A percentile compares a stretch with the other conserved stretches of the same genome.
phyloP scores from a whole-genome alignment of 768 basidiomycete species.

The Mycena galericulata region DNA sequence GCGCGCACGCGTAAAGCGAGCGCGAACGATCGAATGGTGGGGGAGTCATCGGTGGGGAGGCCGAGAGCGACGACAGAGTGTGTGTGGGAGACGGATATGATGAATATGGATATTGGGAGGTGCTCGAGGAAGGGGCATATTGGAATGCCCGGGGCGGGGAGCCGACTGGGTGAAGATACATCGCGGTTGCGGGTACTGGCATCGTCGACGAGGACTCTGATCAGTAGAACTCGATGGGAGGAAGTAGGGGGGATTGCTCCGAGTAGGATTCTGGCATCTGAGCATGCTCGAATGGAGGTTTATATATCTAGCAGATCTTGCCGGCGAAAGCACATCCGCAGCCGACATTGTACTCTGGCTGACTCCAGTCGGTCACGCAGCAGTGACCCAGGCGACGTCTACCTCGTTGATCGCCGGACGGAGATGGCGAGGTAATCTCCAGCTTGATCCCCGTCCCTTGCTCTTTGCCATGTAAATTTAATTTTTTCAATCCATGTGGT shows the following conservation, averaged over 20 bases:
- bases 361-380: background rate
- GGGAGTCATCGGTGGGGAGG: conserved; percentile 30
- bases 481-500: background rate
- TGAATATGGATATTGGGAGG: conserved; percentile 29
- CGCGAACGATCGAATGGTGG: conserved; percentile 32
- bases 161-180: conserved; percentile 25
- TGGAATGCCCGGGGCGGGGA: conserved; percentile 15
- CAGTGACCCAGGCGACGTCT: too few species aligned
- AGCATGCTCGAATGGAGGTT: background rate
- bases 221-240: background rate
- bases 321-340: conserved; percentile 4
- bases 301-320: conserved; percentile 23
- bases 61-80: conserved; percentile 22
- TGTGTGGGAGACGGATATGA: conserved; percentile 32
- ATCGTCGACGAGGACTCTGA: conserved; percentile 18
- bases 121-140: conserved; percentile 12
- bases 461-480: background rate
- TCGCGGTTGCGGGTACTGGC: conserved; percentile 17
- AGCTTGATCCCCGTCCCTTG: background rate
- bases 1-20: conserved; percentile 28
- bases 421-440: background rate
- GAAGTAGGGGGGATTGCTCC: background rate
- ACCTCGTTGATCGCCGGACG: background rate
- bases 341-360: conserved; percentile 2
- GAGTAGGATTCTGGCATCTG: background rate